A percentile compares a stretch with the other conserved stretches of the same genome.
Conservation (phyloP, 345 rosid species). For the Orychophragmus violaceus region DNA sequence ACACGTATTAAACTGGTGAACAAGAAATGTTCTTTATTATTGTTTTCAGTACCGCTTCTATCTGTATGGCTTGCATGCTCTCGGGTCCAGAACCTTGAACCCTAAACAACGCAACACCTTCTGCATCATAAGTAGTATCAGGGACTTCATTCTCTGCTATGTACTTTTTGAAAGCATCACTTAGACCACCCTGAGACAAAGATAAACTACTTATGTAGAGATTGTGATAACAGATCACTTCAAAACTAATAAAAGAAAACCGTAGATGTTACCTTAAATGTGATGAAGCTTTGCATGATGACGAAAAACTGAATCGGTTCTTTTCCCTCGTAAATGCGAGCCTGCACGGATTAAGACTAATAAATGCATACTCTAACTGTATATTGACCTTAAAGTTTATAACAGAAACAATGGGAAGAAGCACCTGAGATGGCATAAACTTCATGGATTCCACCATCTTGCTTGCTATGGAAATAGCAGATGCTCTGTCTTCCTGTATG, state of each 20-base stretch:
- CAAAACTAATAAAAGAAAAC: neutral
- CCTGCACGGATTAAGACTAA: constrained; percentile 42
- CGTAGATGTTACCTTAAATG: constrained; percentile 57
- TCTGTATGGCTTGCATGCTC: constrained; percentile 98
- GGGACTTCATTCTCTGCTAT: constrained; percentile 67
- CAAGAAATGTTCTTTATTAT: constrained; percentile 1
- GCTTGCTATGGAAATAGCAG: constrained; percentile 64
- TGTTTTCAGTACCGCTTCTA: constrained; percentile 57
- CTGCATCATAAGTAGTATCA: constrained; percentile 70
- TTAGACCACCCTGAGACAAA: constrained; percentile 75
- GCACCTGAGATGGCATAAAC: constrained; percentile 68
- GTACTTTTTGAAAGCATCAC: constrained; percentile 75
- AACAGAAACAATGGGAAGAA: constrained; percentile 17
- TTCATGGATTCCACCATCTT: constrained; percentile 89
- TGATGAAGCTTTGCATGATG: constrained; percentile 84
- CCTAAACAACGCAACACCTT: constrained; percentile 76
- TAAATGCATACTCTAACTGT: neutral
- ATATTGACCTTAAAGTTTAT: neutral
- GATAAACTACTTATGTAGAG: neutral
- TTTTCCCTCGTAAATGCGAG: constrained; percentile 75
- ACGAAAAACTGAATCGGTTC: constrained; percentile 89
- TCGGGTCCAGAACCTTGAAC: constrained; percentile 98
- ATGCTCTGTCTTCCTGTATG: constrained; percentile 71
- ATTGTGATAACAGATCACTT: neutral
- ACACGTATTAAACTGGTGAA: neutral